Evolutionary conservation across 768 basidiomycete species (phyloP).

Genomic region (Phylloporus arenicola): DNA sequence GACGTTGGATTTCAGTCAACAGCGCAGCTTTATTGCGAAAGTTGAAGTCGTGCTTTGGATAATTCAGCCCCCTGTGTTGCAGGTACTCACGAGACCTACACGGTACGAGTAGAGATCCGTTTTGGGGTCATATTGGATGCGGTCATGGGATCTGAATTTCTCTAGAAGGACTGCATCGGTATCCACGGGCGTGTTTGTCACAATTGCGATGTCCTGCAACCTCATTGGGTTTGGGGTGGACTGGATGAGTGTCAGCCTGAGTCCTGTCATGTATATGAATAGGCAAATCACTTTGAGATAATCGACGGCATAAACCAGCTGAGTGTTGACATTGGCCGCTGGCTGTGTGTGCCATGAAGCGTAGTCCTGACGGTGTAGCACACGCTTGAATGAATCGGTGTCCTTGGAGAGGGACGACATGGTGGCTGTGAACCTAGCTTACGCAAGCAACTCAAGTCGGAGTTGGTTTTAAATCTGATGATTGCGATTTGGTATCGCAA

Average conservation of each 20-base stretch:
- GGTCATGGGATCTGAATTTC: slow-evolving; percentile 78
- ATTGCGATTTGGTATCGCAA: slow-evolving; percentile 25
- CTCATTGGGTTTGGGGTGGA: slow-evolving; percentile 76
- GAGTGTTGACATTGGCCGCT: slow-evolving; percentile 80
- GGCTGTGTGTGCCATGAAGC: slow-evolving; percentile 86
- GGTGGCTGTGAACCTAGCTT: slow-evolving; percentile 15
- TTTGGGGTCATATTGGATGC: slow-evolving; percentile 73
- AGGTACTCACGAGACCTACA: slow-evolving; percentile 37
- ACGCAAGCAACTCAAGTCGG: slow-evolving; percentile 26
- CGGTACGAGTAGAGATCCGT: slow-evolving; percentile 86
- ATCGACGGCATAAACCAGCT: slow-evolving; percentile 78
- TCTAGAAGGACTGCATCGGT: slow-evolving; percentile 67
- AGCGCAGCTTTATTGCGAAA: slow-evolving; percentile 82
- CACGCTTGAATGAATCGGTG: slow-evolving; percentile 62
- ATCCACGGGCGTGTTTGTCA: slow-evolving; percentile 72
- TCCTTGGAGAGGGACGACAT: slow-evolving; percentile 73
- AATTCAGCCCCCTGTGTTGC: slow-evolving; percentile 3
- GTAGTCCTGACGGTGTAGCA: slow-evolving; percentile 60
- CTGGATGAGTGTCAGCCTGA: slow-evolving; percentile 28
- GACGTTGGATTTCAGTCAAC: slow-evolving; percentile 79
- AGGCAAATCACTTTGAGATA: slow-evolving; percentile 60
- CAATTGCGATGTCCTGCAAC: slow-evolving; percentile 79
- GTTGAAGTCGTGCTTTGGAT: slow-evolving; percentile 71
- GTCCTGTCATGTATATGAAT: slow-evolving; percentile 4
- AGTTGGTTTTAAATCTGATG: slow-evolving; percentile 18